These are phyloP conservation scores for Zygnema cylindricum DNA, from an alignment of 139 green algal species.

Conservation along the genomic window DNA sequence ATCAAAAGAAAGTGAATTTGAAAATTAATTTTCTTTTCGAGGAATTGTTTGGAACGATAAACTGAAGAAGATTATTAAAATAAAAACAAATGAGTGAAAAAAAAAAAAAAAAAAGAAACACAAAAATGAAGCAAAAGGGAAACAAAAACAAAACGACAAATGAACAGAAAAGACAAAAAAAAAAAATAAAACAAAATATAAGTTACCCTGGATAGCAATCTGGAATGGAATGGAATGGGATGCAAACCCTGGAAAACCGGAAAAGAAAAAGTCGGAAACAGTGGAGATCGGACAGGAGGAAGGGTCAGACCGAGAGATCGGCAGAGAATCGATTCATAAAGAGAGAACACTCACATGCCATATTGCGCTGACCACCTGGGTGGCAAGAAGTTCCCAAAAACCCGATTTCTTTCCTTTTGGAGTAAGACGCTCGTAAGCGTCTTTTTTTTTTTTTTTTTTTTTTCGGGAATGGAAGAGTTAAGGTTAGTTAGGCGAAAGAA, in stretches of 20 bases:
- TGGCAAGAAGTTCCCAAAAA: slow-evolving; percentile 50
- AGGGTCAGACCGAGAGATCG: not conserved
- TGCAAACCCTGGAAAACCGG: not conserved
- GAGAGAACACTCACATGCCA: slow-evolving; percentile 56
- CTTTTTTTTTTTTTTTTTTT: no score
- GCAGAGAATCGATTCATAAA: not conserved
- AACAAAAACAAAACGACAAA: no score
- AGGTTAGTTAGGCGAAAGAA: no score
- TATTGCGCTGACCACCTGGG: slow-evolving; percentile 47
- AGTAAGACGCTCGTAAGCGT: slow-evolving; percentile 58
- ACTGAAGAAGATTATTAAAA: not conserved
- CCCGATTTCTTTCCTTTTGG: slow-evolving; percentile 31
- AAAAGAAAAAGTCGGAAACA: not conserved
- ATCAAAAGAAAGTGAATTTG: not conserved
- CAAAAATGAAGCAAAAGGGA: slow-evolving; percentile 2
- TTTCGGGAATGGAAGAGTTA: no score
- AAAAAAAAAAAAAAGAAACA: not conserved
- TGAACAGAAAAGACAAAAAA: not conserved
- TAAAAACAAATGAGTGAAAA: not conserved
- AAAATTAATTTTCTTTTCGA: not conserved
- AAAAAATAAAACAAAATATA: not conserved
- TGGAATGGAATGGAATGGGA: not conserved
- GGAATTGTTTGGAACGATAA: not conserved
- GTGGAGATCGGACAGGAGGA: not conserved
- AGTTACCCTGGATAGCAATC: no score